phyloP scores from a whole-genome alignment of 2,329 filamentous ascomycete species.

The Calonectria hawksworthii region DNA sequence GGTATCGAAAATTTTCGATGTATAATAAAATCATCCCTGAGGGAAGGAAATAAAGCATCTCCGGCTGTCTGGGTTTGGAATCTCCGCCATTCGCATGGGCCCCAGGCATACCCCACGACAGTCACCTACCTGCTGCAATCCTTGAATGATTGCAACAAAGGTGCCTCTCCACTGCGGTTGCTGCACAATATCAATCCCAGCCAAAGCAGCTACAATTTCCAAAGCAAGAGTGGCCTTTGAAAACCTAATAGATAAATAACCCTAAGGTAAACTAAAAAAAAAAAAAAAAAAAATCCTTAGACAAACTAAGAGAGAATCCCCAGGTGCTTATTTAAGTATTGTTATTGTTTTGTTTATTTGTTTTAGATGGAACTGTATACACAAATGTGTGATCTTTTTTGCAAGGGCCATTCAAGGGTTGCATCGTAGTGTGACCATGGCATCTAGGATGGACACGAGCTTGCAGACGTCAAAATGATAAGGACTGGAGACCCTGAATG shows the following conservation, averaged over 20 bases:
- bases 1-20: not conserved
- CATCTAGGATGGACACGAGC: not conserved
- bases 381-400: not conserved
- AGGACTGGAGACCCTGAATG: not conserved
- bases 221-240: not conserved
- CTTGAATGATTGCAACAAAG: not conserved
- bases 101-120: not conserved
- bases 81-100: not conserved
- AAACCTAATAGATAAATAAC: too few species aligned
- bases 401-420: not conserved
- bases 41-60: not conserved
- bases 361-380: not conserved
- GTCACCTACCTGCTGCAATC: not conserved
- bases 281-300: too few species aligned
- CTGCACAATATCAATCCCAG: not conserved
- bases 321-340: not conserved
- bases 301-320: not conserved
- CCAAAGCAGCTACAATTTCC: not conserved
- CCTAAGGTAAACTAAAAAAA: too few species aligned
- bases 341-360: not conserved
- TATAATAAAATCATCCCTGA: not conserved
- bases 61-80: not conserved
- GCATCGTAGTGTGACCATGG: not conserved
- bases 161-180: not conserved
- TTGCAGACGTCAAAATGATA: slow-evolving; percentile 14